Conservation (phyloP, 1,139 yeast species). For the Geotrichum histeridarum region DNA sequence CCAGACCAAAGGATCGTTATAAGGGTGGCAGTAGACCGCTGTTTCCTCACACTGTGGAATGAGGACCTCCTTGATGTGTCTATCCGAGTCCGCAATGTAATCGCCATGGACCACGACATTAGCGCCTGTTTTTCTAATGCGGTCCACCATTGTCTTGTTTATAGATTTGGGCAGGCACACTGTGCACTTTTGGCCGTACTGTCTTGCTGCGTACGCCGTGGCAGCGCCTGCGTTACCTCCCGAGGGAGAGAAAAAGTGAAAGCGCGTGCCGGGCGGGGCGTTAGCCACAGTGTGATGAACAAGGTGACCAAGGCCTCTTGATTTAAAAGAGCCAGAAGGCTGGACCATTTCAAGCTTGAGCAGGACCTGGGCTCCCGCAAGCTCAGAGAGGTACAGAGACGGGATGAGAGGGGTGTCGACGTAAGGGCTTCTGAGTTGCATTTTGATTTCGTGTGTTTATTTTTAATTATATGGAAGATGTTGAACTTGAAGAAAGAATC, state of each 20-base stretch:
- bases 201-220: constrained; percentile 56
- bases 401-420: constrained; percentile 35
- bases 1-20: constrained; percentile 62
- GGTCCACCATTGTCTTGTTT: constrained; percentile 41
- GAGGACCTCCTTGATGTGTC: constrained; percentile 42
- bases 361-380: constrained; percentile 41
- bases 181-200: constrained; percentile 46
- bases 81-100: constrained; percentile 61
- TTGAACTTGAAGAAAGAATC: no score
- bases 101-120: constrained; percentile 51
- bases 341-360: constrained; percentile 61
- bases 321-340: constrained; percentile 65
- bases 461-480: no score
- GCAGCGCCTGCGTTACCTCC: constrained; percentile 85
- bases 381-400: constrained; percentile 32
- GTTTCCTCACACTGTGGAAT: constrained; percentile 29
- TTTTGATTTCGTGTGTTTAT: no score
- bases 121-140: constrained; percentile 51
- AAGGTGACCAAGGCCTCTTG: constrained; percentile 44
- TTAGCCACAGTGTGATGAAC: constrained; percentile 30
- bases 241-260: constrained; percentile 58
- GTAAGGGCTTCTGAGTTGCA: constrained; percentile 24
- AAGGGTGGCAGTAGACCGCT: constrained; percentile 63
- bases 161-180: constrained; percentile 59
- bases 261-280: constrained; percentile 27